Conservation (phyloP, 768 basidiomycete genomes). For the Crassisporium funariophilum region DNA sequence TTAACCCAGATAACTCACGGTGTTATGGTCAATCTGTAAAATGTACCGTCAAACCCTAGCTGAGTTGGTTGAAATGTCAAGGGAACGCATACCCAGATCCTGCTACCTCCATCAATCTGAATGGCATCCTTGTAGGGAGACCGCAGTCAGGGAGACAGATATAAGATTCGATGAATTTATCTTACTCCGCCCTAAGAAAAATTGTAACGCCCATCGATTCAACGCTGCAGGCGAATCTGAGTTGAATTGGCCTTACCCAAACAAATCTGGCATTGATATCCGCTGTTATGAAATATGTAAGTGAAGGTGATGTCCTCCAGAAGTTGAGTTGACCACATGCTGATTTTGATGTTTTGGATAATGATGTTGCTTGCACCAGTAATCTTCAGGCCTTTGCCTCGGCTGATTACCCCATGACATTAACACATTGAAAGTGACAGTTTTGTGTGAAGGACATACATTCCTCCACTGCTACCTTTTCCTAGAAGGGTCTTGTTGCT, state of each 20-base stretch:
- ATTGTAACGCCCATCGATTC: neutral
- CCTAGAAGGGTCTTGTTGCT: slow-evolving; percentile 29
- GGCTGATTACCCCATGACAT: neutral
- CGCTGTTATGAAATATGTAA: too few relatives aligned
- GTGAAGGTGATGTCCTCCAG: too few relatives aligned
- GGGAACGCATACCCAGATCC: slow-evolving; percentile 21
- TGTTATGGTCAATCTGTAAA: slow-evolving; percentile 17
- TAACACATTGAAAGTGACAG: neutral
- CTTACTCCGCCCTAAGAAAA: slow-evolving; percentile 11
- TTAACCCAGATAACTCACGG: neutral
- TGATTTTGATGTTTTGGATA: slow-evolving; percentile 26
- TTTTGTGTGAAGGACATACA: too few relatives aligned
- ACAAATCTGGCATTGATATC: slow-evolving; percentile 25
- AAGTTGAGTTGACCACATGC: too few relatives aligned
- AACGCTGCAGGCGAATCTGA: too few relatives aligned
- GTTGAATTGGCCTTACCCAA: slow-evolving; percentile 10
- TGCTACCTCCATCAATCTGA: slow-evolving; percentile 28
- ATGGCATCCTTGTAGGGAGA: slow-evolving; percentile 18
- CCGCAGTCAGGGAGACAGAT: neutral
- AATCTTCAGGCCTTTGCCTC: slow-evolving; percentile 20
- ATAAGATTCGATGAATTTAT: neutral
- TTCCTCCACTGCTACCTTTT: slow-evolving; percentile 22
- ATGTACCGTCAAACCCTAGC: neutral
- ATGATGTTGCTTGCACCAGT: slow-evolving; percentile 25
- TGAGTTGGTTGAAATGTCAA: neutral